Conservation (phyloP, 179 eudicot species). For the Heliamphora pulchella region DNA sequence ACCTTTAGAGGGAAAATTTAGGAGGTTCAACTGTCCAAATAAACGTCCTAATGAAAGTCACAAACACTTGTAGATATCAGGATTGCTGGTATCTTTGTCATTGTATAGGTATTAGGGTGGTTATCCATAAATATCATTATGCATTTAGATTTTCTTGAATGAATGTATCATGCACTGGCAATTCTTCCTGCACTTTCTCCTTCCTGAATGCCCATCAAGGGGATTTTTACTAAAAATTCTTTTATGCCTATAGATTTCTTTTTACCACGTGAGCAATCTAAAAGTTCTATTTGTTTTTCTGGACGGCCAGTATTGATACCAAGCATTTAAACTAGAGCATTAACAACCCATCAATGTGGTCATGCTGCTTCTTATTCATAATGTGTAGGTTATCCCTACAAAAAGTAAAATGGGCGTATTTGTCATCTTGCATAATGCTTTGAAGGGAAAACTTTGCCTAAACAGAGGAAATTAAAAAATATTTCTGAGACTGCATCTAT, state of each 20-base stretch:
- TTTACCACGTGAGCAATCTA: not conserved
- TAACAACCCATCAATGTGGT: not conserved
- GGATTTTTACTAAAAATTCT: not conserved
- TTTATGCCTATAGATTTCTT: not conserved
- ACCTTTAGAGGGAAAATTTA: not conserved
- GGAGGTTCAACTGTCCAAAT: conserved; percentile 2
- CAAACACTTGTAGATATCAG: too few species aligned
- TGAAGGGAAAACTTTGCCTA: not conserved
- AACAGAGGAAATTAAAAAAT: too few species aligned
- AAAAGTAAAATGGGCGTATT: not conserved
- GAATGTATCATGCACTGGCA: conserved; percentile 3
- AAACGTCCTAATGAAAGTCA: too few species aligned
- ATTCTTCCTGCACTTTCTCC: conserved; percentile 1
- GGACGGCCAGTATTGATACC: not conserved
- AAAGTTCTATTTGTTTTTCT: not conserved
- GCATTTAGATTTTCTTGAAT: conserved; percentile 5
- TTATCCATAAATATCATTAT: not conserved
- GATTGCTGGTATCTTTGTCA: not conserved
- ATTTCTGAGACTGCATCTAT: not conserved
- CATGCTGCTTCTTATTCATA: not conserved
- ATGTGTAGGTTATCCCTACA: not conserved
- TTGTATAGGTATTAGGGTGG: not conserved
- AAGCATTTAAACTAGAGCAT: not conserved
- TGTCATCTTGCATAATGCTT: not conserved
- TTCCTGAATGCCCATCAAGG: not conserved